Conservation (phyloP, 345 rosid species). For the Gossypium thurberi region DNA sequence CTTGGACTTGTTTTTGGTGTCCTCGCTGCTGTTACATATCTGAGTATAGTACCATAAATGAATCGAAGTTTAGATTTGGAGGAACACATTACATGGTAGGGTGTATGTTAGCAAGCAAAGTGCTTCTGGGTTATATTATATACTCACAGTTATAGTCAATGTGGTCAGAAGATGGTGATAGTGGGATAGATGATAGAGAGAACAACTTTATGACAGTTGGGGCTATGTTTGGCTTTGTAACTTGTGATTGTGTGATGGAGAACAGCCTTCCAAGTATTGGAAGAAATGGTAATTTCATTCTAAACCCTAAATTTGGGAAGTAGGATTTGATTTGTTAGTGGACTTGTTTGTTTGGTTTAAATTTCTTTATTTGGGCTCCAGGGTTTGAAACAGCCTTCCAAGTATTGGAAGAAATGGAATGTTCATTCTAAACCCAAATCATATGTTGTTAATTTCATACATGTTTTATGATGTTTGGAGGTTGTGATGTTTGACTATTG, state of each 20-base stretch:
- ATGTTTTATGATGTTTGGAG: no score
- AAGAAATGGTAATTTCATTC: neutral
- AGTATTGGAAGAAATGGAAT: no score
- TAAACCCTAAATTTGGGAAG: no score
- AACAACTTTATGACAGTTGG: neutral
- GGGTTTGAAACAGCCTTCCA: no score
- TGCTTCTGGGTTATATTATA: neutral
- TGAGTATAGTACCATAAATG: neutral
- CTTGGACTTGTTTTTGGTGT: constrained; percentile 12
- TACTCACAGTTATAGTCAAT: neutral
- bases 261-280: no score
- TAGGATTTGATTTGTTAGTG: no score
- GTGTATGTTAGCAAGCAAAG: neutral
- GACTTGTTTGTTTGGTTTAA: no score
- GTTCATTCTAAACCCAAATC: neutral
- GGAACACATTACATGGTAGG: neutral
- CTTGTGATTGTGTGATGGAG: neutral
- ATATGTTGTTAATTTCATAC: no score
- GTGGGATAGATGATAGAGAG: neutral
- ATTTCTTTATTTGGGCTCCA: no score
- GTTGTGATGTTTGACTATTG: no score
- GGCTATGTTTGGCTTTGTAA: neutral
- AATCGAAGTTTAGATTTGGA: neutral
- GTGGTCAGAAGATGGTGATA: neutral
- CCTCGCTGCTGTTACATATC: constrained; percentile 1